phyloP scores from a whole-genome alignment of 108 stramenopile genomes.

The Parietichytrium sp. region DNA sequence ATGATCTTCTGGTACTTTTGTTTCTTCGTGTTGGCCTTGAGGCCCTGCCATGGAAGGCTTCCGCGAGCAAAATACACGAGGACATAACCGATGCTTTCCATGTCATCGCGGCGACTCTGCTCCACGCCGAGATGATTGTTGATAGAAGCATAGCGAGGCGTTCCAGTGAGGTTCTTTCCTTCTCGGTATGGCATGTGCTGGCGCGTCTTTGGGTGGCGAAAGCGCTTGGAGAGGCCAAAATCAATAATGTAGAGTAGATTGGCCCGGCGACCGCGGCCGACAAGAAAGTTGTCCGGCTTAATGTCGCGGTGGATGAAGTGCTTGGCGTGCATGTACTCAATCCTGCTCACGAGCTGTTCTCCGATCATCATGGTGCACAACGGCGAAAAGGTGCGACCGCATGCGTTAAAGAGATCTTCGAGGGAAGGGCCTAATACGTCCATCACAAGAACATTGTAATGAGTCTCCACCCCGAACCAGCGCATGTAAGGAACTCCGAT shows the following conservation, averaged over 20 bases:
- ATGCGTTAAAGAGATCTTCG: conserved; percentile 99
- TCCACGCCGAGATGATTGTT: conserved; percentile 97
- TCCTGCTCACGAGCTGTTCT: conserved; percentile 90
- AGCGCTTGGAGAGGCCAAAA: conserved; percentile 98
- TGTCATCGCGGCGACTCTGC: conserved; percentile 93
- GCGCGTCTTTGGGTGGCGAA: conserved; percentile 96
- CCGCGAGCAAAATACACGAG: conserved; percentile 99
- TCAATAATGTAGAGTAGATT: conserved; percentile 98
- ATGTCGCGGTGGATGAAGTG: conserved; percentile 99
- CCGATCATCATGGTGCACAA: conserved; percentile 87
- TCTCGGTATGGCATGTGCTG: conserved; percentile 99
- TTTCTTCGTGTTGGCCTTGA: conserved; percentile 99
- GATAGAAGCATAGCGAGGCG: conserved; percentile 96
- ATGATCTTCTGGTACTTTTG: conserved; percentile 99
- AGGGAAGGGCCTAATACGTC: conserved; percentile 94
- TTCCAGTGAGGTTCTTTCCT: conserved; percentile 98
- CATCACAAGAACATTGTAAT: conserved; percentile 99
- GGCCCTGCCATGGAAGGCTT: conserved; percentile 97
- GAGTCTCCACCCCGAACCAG: conserved; percentile 99
- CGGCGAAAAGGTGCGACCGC: conserved; percentile 92
- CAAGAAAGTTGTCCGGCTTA: conserved; percentile 99
- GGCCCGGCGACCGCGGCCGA: conserved; percentile 93
- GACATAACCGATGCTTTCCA: conserved; percentile 97
- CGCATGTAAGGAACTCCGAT: conserved; percentile 94
- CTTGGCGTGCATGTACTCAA: conserved; percentile 99